Base-by-base conservation (phyloP, 1,139 yeast genomes). In the Arxiozyma slooffiae region DNA sequence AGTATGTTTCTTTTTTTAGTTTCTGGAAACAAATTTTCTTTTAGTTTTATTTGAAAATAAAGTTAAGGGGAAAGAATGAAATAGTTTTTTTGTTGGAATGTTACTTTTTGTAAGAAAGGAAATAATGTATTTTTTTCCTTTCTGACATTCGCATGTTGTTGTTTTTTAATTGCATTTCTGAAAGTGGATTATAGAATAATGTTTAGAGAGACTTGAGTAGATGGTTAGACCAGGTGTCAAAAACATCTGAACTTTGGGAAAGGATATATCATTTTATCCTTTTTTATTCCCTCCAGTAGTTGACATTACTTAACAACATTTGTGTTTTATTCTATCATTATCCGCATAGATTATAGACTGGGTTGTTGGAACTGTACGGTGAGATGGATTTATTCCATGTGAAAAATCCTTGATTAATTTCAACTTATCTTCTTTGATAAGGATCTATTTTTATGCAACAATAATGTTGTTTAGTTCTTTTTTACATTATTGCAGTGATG, bases 1-100 rank as follows among this genome's bases (percentile, higher is more conserved):
- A 83, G 94, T 85, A 84, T 81, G 94, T 83, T 71, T 23, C 18
- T 39, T 39, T 14, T 14, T 1, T 1, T 7, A 21, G 3, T 21
- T 11, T 21, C 7, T 21, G 9, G 26, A 39, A 39, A 18, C 34
- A 42, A 20, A 16, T 30, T 20, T 11, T 34, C 14, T 30, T 30
- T 20, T 7, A 26, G 8, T 9, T 24, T 16, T 5, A 34, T 14
- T 20, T 16, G 36, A 30, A 24, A 26, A 30, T 30, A 42, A 22
- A 5, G 8, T 20, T 14, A 39, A 39, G n/a, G 9, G 26, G 14
- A 14, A 30, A 2, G 16, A 30, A 30, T 30, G n/a, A n/a, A 30
- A 30, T 30, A 30, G n/a, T 30, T 30, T 30, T 30, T 30, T 30
- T 14, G 14, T 30, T 30, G 36, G 36, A 30, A 14, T 30, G 7